Base-by-base conservation (phyloP, 345 rosid species). In the Luvunga scandens region DNA sequence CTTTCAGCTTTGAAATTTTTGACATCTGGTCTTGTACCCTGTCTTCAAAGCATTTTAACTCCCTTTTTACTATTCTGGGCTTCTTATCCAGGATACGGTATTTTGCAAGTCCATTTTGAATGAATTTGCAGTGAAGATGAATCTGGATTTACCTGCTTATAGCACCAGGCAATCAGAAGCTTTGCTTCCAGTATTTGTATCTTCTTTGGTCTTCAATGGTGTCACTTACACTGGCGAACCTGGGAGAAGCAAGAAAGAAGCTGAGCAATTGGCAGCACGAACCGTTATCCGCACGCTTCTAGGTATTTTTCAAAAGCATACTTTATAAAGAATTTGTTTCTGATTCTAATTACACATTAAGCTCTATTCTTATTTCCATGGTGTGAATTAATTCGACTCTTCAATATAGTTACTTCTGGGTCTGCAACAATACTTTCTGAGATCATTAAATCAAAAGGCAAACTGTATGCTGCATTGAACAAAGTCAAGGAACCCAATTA, bases 261-360 rank as follows among this genome's bases (percentile, higher is more conserved):
- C 92, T 69, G 89, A 87, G 68, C 88, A 87, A 60, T 62, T 89
- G 71, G 89, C 88, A 73, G 90, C 90, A 57, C 86, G 82, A 71
- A 77, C 80, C 24, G 83, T 22, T 57, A 75, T 89, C 68, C 78
- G 69, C 28, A 76, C 90, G 18, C 83, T 87, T 78, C 72, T 83
- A 14, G 83, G 90, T 89, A 84, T 30, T 19, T 21, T 22, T 62
- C 65, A 18, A 27, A 28, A 42, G n/a, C 42, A 10, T 61, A 4
- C 5, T 9, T 55, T 56, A 36, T 31, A 22, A 22, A 56, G 45
- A 72, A 57, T 72, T 72, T 36, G 21, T 25, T 4, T n/a, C 60
- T 34, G 9, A 33, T 24, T 22, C n/a, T 33, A 34, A 9, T 55
- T 25, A 22, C 18, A 21, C 5, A 31, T 50, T 31, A 45, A 1